Percentiles rank a stretch among this genome's conserved stretches.
phyloP scores from a whole-genome alignment of 2,329 filamentous ascomycete genomes.

The Colletotrichum spinosum region DNA sequence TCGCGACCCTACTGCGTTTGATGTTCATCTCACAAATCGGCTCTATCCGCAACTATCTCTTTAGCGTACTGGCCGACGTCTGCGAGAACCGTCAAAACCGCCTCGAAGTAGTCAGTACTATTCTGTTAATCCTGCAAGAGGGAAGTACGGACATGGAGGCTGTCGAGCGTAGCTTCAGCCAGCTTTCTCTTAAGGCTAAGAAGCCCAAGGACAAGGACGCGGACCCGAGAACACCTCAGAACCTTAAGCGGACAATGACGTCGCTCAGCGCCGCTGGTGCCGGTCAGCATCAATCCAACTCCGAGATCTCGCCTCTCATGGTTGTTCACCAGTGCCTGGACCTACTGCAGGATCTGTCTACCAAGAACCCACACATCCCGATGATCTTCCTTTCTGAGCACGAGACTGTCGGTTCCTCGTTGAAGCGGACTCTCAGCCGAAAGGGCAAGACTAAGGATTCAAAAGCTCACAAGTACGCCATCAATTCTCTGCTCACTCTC shows the following conservation, averaged over 20 bases:
- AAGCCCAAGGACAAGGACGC: conserved; percentile 74
- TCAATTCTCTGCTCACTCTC: conserved; percentile 89
- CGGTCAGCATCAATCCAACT: conserved; percentile 68
- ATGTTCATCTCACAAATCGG: conserved; percentile 98
- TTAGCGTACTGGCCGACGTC: conserved; percentile 88
- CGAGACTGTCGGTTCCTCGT: conserved; percentile 76
- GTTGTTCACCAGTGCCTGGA: conserved; percentile 96
- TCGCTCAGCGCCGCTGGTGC: conserved; percentile 60
- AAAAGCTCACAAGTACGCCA: conserved; percentile 86
- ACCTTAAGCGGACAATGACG: conserved; percentile 80
- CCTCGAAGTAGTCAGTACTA: conserved; percentile 90
- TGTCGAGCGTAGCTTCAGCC: conserved; percentile 94
- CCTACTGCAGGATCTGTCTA: conserved; percentile 84
- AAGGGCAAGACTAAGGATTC: conserved; percentile 91
- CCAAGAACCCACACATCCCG: conserved; percentile 87
- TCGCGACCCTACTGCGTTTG: conserved; percentile 94
- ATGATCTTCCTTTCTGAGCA: conserved; percentile 96
- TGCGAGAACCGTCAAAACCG: conserved; percentile 98
- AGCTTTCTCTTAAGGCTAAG: conserved; percentile 91
- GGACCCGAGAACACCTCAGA: conserved; percentile 81
- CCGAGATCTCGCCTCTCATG: conserved; percentile 92
- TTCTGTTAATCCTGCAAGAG: conserved; percentile 94
- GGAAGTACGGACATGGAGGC: conserved; percentile 93
- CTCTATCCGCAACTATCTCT: conserved; percentile 84
- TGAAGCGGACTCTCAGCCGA: conserved; percentile 81